Evolutionary conservation across 192 early-diverging fungal species (phyloP), one percentile per base, ranked within the genome.

Genomic region (Coemansia sp.): DNA sequence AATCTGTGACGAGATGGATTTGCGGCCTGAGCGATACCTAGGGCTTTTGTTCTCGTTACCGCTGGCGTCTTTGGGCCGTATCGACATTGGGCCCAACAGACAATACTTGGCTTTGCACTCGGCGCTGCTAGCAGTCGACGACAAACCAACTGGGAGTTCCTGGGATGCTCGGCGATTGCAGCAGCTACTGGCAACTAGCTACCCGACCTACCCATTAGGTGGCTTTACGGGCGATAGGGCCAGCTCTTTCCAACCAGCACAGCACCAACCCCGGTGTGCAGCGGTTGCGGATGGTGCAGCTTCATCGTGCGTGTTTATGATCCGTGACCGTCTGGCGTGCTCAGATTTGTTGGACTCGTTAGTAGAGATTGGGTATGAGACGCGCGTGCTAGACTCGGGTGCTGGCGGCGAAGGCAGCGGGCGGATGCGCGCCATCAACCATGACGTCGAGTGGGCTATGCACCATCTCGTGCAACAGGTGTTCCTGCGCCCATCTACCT

Each of bases 371-470:
- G 81, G 79, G 8, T 83, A 85, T 68, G 84, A 85, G 66, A 78
- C 81, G 3, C 69, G 73, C 17, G 81, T 67, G 27, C 55, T 77
- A 19, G 75, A 76, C n/a, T 69, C 75, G 32, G 76, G 68, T 17
- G 61, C 60, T 32, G 73, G 63, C 6, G 76, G 70, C 21, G 51
- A 45, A 3, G 73, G 70, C 41, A 76, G 76, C 62, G 73, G 80
- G 34, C 68, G 77, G 6, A 69, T 82, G 64, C 76, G 84, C 7
- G 78, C 71, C 1, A 69, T 85, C 53, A 85, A 85, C 72, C 84
- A 85, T 60, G 80, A 85, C 41, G 66, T 83, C 48, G 79, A 82
- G 62, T 85, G 84, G 84, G 84, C 84, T n/a, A 83, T 85, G 72
- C 84, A 85, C 69, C 74, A 85, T 44, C 74, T 85, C 29, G 76